These are phyloP conservation scores for Vitis hybrid DNA, from an alignment of 177 flowering plant genomes.

Conservation along the genomic window DNA sequence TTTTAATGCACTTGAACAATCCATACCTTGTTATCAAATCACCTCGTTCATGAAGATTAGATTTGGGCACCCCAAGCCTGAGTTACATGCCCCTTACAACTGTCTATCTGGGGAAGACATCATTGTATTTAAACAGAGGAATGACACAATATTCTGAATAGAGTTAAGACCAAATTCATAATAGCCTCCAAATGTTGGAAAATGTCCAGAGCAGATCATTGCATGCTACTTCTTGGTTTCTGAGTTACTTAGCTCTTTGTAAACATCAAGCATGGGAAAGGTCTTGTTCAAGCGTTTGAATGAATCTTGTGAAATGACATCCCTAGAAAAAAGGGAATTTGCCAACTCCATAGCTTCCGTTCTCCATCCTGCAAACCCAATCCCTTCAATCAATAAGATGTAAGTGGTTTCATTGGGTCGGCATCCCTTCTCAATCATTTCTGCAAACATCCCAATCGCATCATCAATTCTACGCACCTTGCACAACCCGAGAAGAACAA, in stretches of 20 bases:
- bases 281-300: conserved; percentile 53
- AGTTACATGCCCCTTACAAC: too few species aligned
- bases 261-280: conserved; percentile 49
- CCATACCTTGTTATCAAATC: too few species aligned
- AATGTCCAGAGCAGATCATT: neutral
- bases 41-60: too few species aligned
- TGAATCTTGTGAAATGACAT: conserved; percentile 40
- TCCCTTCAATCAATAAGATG: conserved; percentile 52
- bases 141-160: too few species aligned
- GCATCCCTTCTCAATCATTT: conserved; percentile 66
- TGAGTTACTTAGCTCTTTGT: conserved; percentile 27
- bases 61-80: too few species aligned
- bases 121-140: too few species aligned
- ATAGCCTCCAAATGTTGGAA: too few species aligned
- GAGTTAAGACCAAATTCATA: too few species aligned
- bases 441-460: conserved; percentile 59
- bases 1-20: too few species aligned
- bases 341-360: conserved; percentile 67
- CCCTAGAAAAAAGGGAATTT: conserved; percentile 35
- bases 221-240: conserved; percentile 23
- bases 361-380: conserved; percentile 70
- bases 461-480: conserved; percentile 51
- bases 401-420: conserved; percentile 70
- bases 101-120: too few species aligned
- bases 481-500: conserved; percentile 65